Evolutionary conservation across 2,329 filamentous ascomycete species (phyloP), one percentile per base, ranked within the genome.

Genomic region (Phialemoniopsis sp.): DNA sequence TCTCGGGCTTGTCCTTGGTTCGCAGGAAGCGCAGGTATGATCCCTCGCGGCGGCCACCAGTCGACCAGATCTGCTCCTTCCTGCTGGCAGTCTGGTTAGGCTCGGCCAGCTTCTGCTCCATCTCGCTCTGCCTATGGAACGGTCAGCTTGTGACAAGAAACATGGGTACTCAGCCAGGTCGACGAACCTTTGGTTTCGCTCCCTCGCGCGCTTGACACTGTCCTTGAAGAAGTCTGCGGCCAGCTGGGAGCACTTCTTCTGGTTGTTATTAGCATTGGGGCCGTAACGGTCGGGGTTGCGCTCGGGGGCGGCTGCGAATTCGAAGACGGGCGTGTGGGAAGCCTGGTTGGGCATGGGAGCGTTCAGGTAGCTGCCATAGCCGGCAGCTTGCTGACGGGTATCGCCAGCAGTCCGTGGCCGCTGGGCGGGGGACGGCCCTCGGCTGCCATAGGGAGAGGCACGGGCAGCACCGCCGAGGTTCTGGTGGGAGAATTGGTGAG

Each of bases 141-240:
- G 16, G 21, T 26, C 21, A 26, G 21, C 6, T 26, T 26, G 21
- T 26, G 21, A 17, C 34, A 21, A 26, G 32, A 31, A 21, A n/a
- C n/a, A n/a, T n/a, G n/a, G n/a, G n/a, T n/a, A n/a, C n/a, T n/a
- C n/a, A n/a, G n/a, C n/a, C n/a, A n/a, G n/a, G n/a, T 26, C 21
- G 29, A 59, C 76, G 53, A 68, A 95, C 90, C 90, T 86, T 64
- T 94, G 83, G 63, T 98, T 98, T 43, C 93, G 83, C 67, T 97
- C 93, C 51, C 91, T 80, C 37, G 93, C 93, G 53, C 93, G 82
- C 72, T 95, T 91, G 40, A 98, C 94, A 60, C 91, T 97, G 66
- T 98, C 91, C 67, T 95, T 94, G 80, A 97, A 98, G 72, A 97
- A 97, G 53, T 93, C 89, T 41, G 85, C 81, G 30, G 94, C 86